phyloP scores from a whole-genome alignment of 345 rosid species.

The Clarkia xantiana region DNA sequence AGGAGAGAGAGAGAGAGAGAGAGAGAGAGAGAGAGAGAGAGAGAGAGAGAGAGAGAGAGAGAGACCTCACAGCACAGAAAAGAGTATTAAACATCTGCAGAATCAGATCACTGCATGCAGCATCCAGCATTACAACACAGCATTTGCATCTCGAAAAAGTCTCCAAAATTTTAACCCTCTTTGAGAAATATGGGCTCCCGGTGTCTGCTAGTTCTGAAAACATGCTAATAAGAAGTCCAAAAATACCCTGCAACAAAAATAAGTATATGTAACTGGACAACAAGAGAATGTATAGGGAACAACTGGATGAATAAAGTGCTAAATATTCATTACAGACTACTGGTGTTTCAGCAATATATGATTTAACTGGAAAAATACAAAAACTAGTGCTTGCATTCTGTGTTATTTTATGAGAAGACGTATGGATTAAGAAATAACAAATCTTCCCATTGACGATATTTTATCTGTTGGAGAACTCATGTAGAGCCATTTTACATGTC shows the following conservation, averaged over 20 bases:
- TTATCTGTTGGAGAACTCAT: no score
- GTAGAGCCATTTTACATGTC: no score
- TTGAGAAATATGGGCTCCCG: conserved; percentile 51
- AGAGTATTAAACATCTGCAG: conserved; percentile 59
- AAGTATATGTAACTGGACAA: neutral
- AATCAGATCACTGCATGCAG: conserved; percentile 47
- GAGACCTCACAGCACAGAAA: conserved; percentile 72
- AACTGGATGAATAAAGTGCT: neutral
- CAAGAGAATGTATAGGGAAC: neutral
- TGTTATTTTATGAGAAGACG: no score
- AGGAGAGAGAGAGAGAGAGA: no score
- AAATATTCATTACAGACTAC: neutral
- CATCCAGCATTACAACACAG: conserved; percentile 64
- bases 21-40: no score
- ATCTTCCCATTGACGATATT: no score
- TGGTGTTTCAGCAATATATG: no score
- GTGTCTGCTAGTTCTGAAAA: conserved; percentile 65
- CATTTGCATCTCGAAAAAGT: conserved; percentile 58
- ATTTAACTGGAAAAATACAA: no score
- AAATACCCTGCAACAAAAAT: conserved; percentile 42
- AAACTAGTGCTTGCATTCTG: no score
- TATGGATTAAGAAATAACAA: no score
- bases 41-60: no score
- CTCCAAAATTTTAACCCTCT: conserved; percentile 75
- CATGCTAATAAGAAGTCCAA: conserved; percentile 40